Evolutionary conservation across 1,284 basidiomycete species (phyloP), one percentile per base, ranked within the genome.

Genomic region (Ceratobasidium sp.): DNA sequence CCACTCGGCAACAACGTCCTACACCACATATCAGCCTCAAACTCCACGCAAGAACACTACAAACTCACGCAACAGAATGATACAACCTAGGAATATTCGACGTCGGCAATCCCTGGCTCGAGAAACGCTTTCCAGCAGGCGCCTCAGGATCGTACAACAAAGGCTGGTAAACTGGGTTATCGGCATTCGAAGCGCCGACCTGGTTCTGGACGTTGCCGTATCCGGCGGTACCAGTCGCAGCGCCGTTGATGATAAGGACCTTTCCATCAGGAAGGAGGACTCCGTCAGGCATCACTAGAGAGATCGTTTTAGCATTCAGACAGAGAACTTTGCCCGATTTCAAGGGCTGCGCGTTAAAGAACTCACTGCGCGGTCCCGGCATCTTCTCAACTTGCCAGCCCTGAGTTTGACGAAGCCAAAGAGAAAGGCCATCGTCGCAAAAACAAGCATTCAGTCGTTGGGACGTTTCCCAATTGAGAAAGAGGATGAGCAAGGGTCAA

Each of bases 311-410:
- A n/a, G n/a, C n/a, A n/a, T 33, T 24, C 81, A 0, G 93, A 92
- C 89, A 95, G 92, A 4, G 22, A 4, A 50, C 48, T 19, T 50
- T 50, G 2, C 51, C n/a, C 51, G 51, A 36, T 22, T 15, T 22
- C 4, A 41, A 41, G 11, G 36, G 36, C 36, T n/a, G n/a, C n/a
- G n/a, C 6, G 11, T 41, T 11, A 41, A 41, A 41, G 11, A 41
- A 11, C 11, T 4, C 11, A 41, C 11, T 41, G 92, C 89, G 95
- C 92, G 57, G 87, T 81, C 78, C 94, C 93, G 5, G 90, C 86
- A 79, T 88, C 81, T 93, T 94, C 95, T n/a, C n/a, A n/a, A n/a
- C n/a, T n/a, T n/a, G n/a, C n/a, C n/a, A n/a, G n/a, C n/a, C n/a
- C n/a, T n/a, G n/a, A n/a, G n/a, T n/a, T n/a, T n/a, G n/a, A n/a